Evolutionary conservation across 768 basidiomycete genomes (phyloP).

Genomic region (Panus rudis): DNA sequence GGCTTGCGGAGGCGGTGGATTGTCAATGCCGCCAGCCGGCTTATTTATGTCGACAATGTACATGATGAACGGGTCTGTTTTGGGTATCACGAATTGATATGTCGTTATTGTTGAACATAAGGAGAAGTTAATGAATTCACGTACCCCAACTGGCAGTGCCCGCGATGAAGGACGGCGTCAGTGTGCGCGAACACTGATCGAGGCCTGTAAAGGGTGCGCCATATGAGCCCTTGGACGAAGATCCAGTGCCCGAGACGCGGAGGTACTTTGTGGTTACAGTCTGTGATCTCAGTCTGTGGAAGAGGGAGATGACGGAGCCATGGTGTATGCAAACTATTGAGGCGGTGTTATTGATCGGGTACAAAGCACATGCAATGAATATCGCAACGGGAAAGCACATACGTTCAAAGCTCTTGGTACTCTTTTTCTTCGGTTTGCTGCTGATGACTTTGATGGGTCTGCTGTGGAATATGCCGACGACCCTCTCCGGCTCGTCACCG

Average conservation of each 20-base stretch:
- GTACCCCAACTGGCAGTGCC: slow-evolving; percentile 86
- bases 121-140: slow-evolving; percentile 18
- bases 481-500: slow-evolving; percentile 74
- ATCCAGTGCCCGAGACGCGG: slow-evolving; percentile 88
- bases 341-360: slow-evolving; percentile 5
- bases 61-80: slow-evolving; percentile 85
- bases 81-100: not conserved
- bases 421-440: slow-evolving; percentile 95
- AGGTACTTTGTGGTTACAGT: slow-evolving; percentile 95
- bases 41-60: slow-evolving; percentile 94
- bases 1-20: slow-evolving; percentile 73
- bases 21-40: slow-evolving; percentile 69
- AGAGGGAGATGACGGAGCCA: slow-evolving; percentile 90
- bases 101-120: slow-evolving; percentile 15
- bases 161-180: slow-evolving; percentile 81
- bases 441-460: slow-evolving; percentile 96
- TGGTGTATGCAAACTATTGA: slow-evolving; percentile 85
- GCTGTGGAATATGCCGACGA: slow-evolving; percentile 86
- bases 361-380: too few relatives aligned
- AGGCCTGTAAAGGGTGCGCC: slow-evolving; percentile 81
- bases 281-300: slow-evolving; percentile 93
- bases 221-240: slow-evolving; percentile 91
- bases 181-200: slow-evolving; percentile 61
- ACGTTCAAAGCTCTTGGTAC: slow-evolving; percentile 90
- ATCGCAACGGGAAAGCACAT: slow-evolving; percentile 34